Conservation (phyloP, 2,329 filamentous ascomycete genomes). For the Nemania sp. region DNA sequence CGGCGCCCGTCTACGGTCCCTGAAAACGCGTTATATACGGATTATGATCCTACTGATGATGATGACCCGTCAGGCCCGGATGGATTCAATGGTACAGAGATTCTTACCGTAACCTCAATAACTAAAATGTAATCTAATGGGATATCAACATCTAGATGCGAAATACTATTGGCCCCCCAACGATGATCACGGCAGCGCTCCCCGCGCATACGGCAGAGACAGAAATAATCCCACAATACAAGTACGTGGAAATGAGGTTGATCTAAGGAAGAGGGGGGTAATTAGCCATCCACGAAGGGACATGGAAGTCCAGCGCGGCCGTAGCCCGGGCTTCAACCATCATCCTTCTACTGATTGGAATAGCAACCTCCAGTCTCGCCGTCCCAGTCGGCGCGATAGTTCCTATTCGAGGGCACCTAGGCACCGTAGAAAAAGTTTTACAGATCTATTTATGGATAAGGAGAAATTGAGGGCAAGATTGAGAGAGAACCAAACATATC, state of each 20-base stretch:
- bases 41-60: slow-evolving; percentile 2
- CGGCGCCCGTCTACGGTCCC: too few species aligned
- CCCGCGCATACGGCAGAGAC: not conserved
- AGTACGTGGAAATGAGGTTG: not conserved
- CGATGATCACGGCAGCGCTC: not conserved
- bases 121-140: not conserved
- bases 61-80: not conserved
- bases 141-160: not conserved
- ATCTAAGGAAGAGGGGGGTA: not conserved
- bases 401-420: not conserved
- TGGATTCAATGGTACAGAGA: slow-evolving; percentile 1
- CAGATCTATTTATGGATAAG: not conserved
- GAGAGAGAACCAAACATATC: slow-evolving; percentile 4
- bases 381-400: not conserved
- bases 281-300: not conserved
- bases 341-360: too few species aligned
- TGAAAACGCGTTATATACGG: not conserved
- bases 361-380: not conserved
- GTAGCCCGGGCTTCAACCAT: not conserved
- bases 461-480: slow-evolving; percentile 7
- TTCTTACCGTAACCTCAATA: not conserved
- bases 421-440: slow-evolving; percentile 1
- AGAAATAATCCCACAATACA: not conserved
- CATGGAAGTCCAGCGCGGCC: not conserved
- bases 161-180: not conserved